Base-by-base conservation (phyloP, 495 filamentous ascomycete species). In the Mycothermus thermophilus region DNA sequence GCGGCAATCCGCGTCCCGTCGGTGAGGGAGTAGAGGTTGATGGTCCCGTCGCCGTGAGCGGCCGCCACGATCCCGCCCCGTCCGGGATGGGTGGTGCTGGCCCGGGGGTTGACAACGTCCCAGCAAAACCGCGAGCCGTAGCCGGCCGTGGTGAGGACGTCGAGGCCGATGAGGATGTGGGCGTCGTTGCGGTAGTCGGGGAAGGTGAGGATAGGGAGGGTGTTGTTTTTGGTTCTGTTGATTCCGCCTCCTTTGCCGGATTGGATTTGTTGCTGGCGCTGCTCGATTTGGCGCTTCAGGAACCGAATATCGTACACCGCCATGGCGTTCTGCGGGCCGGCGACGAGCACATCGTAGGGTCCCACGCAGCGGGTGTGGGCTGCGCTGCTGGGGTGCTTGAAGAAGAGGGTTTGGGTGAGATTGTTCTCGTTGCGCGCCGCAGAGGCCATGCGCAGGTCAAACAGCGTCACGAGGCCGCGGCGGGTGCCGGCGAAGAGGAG, bases 301-400 rank as follows among this genome's bases (percentile, higher is more conserved):
- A 43, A 61, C 7, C 64, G 59, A 1, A 57, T 24, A 22, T 67
- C 64, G 32, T 58, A 66, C 0, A 68, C 32, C 0, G 42, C 46
- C 45, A 68, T 55, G 30, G 37, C 41, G 32, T 38, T 48, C 15
- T 32, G 15, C 1, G 62, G 42, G 1, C 64, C 61, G 1, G 63
- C 48, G 1, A 50, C 64, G 0, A 68, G 43, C 11, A 64, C 40
- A 19, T 55, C 48, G 44, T 62, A 33, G 14, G 35, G 40, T 12
- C 42, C 40, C 11, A 63, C 27, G 8, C 49, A 38, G 11, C 39
- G 44, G 13, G 63, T 34, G 29, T 64, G 57, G 0, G 60, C 46
- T 11, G 59, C 41, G 27, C 46, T 41, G 25, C 39, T 46, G 12
- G n/a, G 10, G 44, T 53, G 52, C 2, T 19, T n/a, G n/a, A n/a